Percentiles rank a stretch among this genome's conserved stretches.
Conservation (phyloP, 1,139 yeast genomes). For the Nakaseomyces uthaithaninus region DNA sequence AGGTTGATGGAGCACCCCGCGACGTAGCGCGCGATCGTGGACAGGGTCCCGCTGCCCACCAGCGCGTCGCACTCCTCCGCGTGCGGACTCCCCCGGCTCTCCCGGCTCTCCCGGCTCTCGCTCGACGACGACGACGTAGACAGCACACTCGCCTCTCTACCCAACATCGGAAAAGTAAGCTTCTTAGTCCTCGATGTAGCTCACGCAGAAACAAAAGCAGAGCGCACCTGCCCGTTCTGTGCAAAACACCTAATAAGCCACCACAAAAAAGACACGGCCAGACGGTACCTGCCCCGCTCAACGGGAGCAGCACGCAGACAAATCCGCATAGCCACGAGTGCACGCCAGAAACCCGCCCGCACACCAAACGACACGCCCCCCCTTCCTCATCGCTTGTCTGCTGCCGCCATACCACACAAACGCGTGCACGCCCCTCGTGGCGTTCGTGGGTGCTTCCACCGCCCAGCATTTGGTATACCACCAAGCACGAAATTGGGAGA, state of each 20-base stretch:
- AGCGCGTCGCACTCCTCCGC: not conserved
- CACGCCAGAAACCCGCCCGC: not conserved
- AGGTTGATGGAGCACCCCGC: slow-evolving; percentile 59
- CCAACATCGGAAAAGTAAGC: not conserved
- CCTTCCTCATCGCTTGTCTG: not conserved
- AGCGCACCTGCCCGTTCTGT: not conserved
- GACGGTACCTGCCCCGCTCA: too few relatives aligned
- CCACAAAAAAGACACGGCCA: too few relatives aligned
- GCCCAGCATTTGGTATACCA: too few relatives aligned
- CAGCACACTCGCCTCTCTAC: slow-evolving; percentile 4
- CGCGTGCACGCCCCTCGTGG: not conserved
- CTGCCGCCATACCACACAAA: not conserved
- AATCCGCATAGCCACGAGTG: too few relatives aligned
- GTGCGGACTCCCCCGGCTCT: not conserved
- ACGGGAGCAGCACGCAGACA: too few relatives aligned
- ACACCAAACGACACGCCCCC: not conserved
- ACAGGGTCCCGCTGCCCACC: not conserved
- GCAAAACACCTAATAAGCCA: too few relatives aligned
- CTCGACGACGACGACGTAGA: slow-evolving; percentile 6
- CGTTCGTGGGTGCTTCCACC: too few relatives aligned
- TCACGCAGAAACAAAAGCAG: not conserved
- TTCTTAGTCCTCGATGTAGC: not conserved
- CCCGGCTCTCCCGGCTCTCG: slow-evolving; percentile 2
- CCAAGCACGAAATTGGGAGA: too few relatives aligned
- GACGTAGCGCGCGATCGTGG: slow-evolving; percentile 13